phyloP scores from a whole-genome alignment of 176 grass and related monocot genomes.

The Guadua angustifolia region DNA sequence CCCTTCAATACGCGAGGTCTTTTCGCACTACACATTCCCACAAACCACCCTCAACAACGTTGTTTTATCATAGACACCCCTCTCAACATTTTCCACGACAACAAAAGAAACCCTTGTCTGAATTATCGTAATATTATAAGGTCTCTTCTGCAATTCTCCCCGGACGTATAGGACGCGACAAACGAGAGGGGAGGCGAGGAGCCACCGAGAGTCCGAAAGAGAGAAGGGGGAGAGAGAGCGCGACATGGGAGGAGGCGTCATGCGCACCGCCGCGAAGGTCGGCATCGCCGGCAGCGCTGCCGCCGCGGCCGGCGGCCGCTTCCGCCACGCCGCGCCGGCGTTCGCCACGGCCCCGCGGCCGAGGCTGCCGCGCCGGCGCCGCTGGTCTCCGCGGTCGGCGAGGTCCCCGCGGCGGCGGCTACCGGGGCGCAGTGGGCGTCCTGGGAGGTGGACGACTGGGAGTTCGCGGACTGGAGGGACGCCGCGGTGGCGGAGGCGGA shows the following conservation, averaged over 20 bases:
- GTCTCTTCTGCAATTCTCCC: background rate
- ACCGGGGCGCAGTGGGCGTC: constrained; percentile 47
- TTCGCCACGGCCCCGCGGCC: constrained; percentile 41
- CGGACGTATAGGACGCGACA: background rate
- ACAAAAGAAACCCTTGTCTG: background rate
- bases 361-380: constrained; percentile 32
- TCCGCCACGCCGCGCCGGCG: constrained; percentile 40
- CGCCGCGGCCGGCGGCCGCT: background rate
- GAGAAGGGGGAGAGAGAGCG: background rate
- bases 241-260: constrained; percentile 72
- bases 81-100: too few species aligned
- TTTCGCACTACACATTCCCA: background rate
- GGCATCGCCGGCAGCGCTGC: constrained; percentile 33
- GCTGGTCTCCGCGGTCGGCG: constrained; percentile 52
- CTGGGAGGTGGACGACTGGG: constrained; percentile 83
- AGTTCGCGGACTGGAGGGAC: constrained; percentile 66
- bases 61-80: too few species aligned
- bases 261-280: constrained; percentile 75
- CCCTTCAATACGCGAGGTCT: background rate
- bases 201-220: background rate
- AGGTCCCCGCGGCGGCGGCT: constrained; percentile 36
- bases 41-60: background rate
- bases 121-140: accelerated
- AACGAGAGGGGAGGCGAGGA: background rate
- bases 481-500: constrained; percentile 29